phyloP scores from a whole-genome alignment of 2,329 filamentous ascomycete species.

The Cercospora janseana region DNA sequence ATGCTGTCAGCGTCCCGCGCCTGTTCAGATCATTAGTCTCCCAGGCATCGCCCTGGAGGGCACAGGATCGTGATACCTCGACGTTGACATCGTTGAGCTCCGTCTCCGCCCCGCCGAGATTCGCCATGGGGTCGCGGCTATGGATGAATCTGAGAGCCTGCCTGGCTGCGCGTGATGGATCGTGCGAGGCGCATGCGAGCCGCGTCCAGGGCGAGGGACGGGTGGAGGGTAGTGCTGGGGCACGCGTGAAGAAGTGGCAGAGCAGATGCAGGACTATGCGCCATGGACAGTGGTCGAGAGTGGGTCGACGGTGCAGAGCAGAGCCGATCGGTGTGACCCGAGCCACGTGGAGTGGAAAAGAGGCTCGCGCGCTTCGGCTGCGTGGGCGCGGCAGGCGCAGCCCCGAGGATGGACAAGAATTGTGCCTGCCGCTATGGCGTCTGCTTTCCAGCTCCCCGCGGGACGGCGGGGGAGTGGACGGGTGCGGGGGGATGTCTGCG shows the following conservation, averaged over 20 bases:
- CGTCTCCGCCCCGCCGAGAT: slow-evolving; percentile 9
- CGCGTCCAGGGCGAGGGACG: not conserved
- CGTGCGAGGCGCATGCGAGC: not conserved
- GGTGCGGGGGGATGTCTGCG: too few relatives aligned
- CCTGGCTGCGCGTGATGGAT: not conserved
- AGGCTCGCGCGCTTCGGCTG: slow-evolving; percentile 3
- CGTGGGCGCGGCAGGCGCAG: not conserved
- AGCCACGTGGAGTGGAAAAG: slow-evolving; percentile 15
- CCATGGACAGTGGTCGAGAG: too few relatives aligned
- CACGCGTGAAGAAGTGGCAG: not conserved
- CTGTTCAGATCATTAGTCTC: not conserved
- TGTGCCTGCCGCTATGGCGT: not conserved
- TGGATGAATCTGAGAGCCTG: not conserved
- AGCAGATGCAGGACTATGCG: slow-evolving; percentile 5
- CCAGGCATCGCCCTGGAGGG: not conserved
- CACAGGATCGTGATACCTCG: slow-evolving; percentile 1
- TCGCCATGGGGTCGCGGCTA: slow-evolving; percentile 4
- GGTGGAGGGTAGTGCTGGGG: not conserved
- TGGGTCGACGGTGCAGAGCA: slow-evolving; percentile 11
- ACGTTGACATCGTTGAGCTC: slow-evolving; percentile 24
- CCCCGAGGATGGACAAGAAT: not conserved
- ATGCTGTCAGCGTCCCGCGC: slow-evolving; percentile 20
- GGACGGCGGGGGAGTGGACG: not conserved
- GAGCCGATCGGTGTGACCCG: slow-evolving; percentile 8
- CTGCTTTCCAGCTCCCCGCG: not conserved